These are phyloP conservation scores for Syzygium syzygioides DNA, from an alignment of 441 rosid species.

Conservation along the genomic window DNA sequence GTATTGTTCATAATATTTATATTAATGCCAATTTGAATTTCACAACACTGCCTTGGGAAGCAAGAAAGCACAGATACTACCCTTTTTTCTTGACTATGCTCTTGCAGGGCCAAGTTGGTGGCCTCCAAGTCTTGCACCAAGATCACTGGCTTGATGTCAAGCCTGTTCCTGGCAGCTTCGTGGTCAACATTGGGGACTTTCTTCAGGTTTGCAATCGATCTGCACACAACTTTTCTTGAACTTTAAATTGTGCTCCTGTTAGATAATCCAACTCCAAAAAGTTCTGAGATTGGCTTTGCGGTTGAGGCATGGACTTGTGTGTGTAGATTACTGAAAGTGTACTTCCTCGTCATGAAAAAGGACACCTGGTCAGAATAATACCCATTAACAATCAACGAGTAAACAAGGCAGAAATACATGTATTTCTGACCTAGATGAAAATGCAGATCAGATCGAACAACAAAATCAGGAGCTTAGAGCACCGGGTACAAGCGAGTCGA, in stretches of 20 bases:
- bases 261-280: not conserved
- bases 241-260: not conserved
- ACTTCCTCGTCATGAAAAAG: not conserved
- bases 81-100: constrained; percentile 44
- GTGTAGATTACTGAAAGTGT: not conserved
- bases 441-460: constrained; percentile 50
- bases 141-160: constrained; percentile 52
- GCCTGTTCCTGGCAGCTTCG: constrained; percentile 34
- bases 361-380: too few relatives aligned
- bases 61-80: constrained; percentile 32
- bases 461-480: constrained; percentile 44
- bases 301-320: not conserved
- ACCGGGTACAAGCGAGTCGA: constrained; percentile 38
- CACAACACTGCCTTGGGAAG: constrained; percentile 24
- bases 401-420: not conserved
- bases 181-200: constrained; percentile 47
- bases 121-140: constrained; percentile 45
- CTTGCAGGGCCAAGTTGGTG: constrained; percentile 55
- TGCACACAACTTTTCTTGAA: not conserved
- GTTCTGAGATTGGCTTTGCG: not conserved
- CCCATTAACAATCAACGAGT: not conserved
- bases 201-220: constrained; percentile 25
- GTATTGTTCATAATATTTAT: too few relatives aligned
- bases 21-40: too few relatives aligned
- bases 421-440: not conserved